Evolutionary conservation across 257 asterid genomes (phyloP), one percentile per base, ranked within the genome.

Genomic region (Nicotiana tomentosiformis): DNA sequence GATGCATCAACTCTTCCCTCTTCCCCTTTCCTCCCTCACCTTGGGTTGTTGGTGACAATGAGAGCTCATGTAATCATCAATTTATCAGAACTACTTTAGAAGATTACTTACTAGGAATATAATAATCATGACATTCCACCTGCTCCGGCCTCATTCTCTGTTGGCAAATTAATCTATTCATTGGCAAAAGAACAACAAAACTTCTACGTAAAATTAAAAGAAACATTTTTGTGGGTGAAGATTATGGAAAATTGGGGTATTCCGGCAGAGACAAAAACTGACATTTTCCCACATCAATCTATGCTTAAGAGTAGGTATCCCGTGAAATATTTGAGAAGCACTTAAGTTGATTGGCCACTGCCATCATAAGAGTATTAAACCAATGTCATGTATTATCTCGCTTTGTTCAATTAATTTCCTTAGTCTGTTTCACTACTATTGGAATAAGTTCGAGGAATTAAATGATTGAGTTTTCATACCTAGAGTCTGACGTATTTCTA

Each of bases 1-100:
- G 83, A 81, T 86, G 80, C 7, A 66, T 33, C 76, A 66, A 66
- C 76, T 66, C 76, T 23, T 33, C 35, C 26, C 17, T 4, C 66
- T 1, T 17, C 64, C 23, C 62, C 10, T 17, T 7, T 17, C 64
- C 3, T 56, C 16, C 61, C n/a, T 56, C 20, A 66, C 16, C 20
- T 32, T 32, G 49, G 15, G 35, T 66, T 49, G 64, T 49, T 74
- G 80, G 58, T 74, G 80, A 74, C 61, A 74, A 15, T 7, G 80
- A 74, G 43, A 49, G 43, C 23, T 74, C 62, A 74, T 49, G 26
- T 74, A 74, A 51, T 18, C 80, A 49, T 49, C 64, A 20, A 74
- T 14, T 74, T 23, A 49, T 74, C 80, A 74, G 15, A 74, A 74
- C 43, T 74, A 74, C 20, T 49, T 3, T 46, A 23, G n/a, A 5